Evolutionary conservation across 1,139 yeast genomes (phyloP).

Genomic region (Sugiyamaella pinicola): DNA sequence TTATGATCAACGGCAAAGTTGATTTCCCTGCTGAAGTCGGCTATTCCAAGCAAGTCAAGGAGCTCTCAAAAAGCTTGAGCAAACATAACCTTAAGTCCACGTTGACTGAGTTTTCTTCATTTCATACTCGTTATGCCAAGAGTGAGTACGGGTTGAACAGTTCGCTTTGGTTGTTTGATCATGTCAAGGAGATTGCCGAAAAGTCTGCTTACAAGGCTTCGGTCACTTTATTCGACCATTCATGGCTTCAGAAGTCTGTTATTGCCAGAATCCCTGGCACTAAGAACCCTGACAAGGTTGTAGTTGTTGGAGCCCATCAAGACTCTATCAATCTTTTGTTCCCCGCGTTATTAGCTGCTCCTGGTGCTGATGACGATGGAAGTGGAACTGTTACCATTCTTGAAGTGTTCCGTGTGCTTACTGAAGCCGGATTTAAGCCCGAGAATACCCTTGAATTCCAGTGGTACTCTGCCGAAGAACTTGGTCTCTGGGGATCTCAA

Average conservation of each 20-base stretch:
- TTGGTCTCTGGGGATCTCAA: constrained; percentile 84
- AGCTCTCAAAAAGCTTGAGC: constrained; percentile 49
- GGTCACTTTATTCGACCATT: constrained; percentile 51
- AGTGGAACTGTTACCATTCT: constrained; percentile 80
- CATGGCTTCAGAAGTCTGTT: constrained; percentile 62
- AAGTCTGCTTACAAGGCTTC: constrained; percentile 38
- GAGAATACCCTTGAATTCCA: constrained; percentile 85
- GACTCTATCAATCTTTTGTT: constrained; percentile 78
- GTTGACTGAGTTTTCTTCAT: constrained; percentile 66
- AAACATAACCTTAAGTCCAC: constrained; percentile 53
- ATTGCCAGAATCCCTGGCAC: constrained; percentile 50
- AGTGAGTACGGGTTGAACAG: constrained; percentile 69
- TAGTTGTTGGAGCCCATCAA: constrained; percentile 87
- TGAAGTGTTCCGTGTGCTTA: constrained; percentile 70
- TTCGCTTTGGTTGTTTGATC: constrained; percentile 67
- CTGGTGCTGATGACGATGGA: constrained; percentile 97
- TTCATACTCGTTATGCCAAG: constrained; percentile 80
- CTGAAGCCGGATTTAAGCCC: constrained; percentile 54
- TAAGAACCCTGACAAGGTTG: constrained; percentile 47
- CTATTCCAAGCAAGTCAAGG: constrained; percentile 48
- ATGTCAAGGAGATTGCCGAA: constrained; percentile 49
- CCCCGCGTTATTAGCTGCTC: constrained; percentile 69
- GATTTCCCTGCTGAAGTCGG: constrained; percentile 56
- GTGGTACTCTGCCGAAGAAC: constrained; percentile 94
- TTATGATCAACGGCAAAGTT: constrained; percentile 46